Conservation (phyloP, 257 asterid species). For the Jasminum sambac region DNA sequence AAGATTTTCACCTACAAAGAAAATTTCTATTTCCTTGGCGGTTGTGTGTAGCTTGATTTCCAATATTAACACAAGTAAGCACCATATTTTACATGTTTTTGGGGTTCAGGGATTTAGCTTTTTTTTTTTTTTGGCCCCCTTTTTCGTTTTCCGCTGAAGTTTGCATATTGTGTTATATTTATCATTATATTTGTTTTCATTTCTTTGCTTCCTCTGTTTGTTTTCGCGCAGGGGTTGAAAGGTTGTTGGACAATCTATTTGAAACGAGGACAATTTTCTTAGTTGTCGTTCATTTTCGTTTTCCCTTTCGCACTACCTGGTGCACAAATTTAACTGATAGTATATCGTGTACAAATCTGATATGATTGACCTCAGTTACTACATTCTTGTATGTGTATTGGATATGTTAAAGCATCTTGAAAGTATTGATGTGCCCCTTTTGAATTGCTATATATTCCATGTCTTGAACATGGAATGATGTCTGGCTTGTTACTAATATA, state of each 20-base stretch:
- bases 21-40: background rate
- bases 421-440: background rate
- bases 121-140: too few species aligned
- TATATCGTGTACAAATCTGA: background rate
- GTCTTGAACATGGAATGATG: background rate
- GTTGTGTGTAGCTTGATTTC: background rate
- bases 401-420: background rate
- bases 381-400: conserved; percentile 2
- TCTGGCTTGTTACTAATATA: too few species aligned
- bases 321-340: background rate
- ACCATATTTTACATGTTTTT: background rate
- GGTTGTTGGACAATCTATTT: background rate
- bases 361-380: background rate
- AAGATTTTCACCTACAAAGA: background rate
- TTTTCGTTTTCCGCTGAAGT: too few species aligned
- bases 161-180: background rate
- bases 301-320: background rate
- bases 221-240: background rate
- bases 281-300: background rate
- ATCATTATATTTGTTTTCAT: background rate
- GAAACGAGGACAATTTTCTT: background rate
- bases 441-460: background rate
- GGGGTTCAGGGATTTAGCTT: background rate
- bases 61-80: background rate
- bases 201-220: background rate